phyloP scores from a whole-genome alignment of 257 asterid species.

The Handroanthus guayacan region DNA sequence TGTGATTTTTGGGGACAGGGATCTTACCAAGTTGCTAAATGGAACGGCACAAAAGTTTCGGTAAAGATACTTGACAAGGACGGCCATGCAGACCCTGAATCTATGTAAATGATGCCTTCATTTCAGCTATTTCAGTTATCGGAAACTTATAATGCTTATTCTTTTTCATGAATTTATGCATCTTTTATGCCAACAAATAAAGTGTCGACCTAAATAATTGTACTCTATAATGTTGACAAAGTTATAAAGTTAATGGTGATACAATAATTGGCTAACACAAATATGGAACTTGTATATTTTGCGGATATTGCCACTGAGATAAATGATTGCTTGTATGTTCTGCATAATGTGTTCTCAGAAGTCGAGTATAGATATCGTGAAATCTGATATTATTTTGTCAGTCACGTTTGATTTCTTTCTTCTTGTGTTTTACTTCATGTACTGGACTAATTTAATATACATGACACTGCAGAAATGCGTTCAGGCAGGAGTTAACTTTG shows the following conservation, averaged over 20 bases:
- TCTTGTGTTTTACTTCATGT: conserved; percentile 21
- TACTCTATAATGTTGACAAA: background rate
- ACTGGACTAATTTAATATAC: conserved; percentile 36
- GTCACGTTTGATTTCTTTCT: conserved; percentile 19
- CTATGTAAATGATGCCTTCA: conserved; percentile 56
- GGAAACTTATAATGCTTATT: conserved; percentile 19
- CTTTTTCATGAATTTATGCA: background rate
- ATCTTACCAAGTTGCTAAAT: conserved; percentile 96
- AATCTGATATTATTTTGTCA: background rate
- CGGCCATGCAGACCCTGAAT: conserved; percentile 74
- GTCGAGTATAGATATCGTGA: background rate
- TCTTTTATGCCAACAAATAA: conserved; percentile 18
- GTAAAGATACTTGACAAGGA: conserved; percentile 97
- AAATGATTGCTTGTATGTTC: conserved; percentile 12
- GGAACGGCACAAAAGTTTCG: conserved; percentile 98
- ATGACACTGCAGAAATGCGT: conserved; percentile 70
- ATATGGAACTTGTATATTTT: background rate
- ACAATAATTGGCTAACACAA: background rate
- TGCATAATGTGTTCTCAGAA: background rate
- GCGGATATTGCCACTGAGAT: background rate
- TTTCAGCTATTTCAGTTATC: conserved; percentile 26
- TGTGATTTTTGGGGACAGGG: conserved; percentile 59
- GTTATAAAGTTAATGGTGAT: background rate
- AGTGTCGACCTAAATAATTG: conserved; percentile 6
- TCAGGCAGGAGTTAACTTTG: conserved; percentile 83